Evolutionary conservation across 805 yeast genomes (phyloP).

Genomic region (Metschnikowia gruessii): DNA sequence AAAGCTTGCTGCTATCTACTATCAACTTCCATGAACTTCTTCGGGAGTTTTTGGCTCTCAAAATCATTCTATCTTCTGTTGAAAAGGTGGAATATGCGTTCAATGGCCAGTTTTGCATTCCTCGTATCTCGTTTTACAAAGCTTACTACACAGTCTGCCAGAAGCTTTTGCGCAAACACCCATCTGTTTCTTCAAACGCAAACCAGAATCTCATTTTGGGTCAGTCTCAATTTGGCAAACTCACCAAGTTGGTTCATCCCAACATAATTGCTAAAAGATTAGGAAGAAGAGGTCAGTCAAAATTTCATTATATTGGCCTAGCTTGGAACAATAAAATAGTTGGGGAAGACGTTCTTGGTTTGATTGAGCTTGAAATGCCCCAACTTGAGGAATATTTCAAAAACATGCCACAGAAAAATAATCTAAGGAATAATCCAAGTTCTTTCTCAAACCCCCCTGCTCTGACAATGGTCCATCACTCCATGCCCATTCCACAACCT

Average conservation of each 20-base stretch:
- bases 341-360: constrained; percentile 26
- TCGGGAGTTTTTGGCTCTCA: constrained; percentile 40
- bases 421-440: too few species aligned
- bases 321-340: constrained; percentile 39
- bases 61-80: constrained; percentile 22
- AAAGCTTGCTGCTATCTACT: constrained; percentile 26
- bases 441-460: too few species aligned
- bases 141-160: constrained; percentile 42
- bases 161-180: constrained; percentile 34
- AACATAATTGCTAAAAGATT: constrained; percentile 35
- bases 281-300: constrained; percentile 44
- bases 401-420: background rate
- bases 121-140: constrained; percentile 40
- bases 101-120: constrained; percentile 13
- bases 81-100: constrained; percentile 17
- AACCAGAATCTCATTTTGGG: constrained; percentile 35
- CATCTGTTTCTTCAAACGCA: constrained; percentile 31
- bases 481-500: too few species aligned
- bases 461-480: too few species aligned
- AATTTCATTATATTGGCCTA: constrained; percentile 41
- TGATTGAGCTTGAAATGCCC: constrained; percentile 33
- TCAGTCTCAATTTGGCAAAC: constrained; percentile 41
- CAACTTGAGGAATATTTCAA: constrained; percentile 30
- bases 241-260: constrained; percentile 41
- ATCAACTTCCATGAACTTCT: constrained; percentile 42